Evolutionary conservation across 495 filamentous ascomycete genomes (phyloP), one percentile per base, ranked within the genome.

Genomic region (Penicillium fimorum): DNA sequence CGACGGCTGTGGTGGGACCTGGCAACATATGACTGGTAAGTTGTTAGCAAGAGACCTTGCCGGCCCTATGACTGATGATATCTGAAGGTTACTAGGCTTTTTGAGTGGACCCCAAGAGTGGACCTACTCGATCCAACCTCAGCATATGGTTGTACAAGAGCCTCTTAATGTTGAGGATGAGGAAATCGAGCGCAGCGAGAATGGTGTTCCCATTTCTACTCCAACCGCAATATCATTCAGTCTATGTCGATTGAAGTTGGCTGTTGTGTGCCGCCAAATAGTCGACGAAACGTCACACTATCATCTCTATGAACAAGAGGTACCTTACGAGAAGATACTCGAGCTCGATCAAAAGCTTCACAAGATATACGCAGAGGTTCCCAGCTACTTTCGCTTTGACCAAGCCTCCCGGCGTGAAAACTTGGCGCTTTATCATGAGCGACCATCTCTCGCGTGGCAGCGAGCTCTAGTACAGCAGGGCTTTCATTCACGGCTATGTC

Each of bases 1-100:
- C 58, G 74, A n/a, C 60, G 74, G 3, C 53, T 81, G 3, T 79
- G 75, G 68, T 82, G 79, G 79, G 72, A 80, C 54, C 52, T 80
- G 11, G 67, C 64, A 11, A 60, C 73, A 3, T 73, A 69, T 43
- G 79, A 80, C 54, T 82, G 79, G 79, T 78, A 66, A 33, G 62
- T 58, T 24, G 9, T 10, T 37, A 17, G 8, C 1, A 17, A 27
- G 38, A 24, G 22, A 40, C 54, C 53, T 47, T 33, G 48, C 10
- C 47, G 63, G 3, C 55, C 29, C 58, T 13, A 40, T 58, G n/a
- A 55, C 51, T 62, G 17, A 60, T 18, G 2, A 17, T 42, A 11
- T 9, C 4, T 17, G n/a, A 27, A 76, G 74, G 74, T 47, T 75
- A 2, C 35, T 75, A 8, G 59, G 64, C 0, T 75, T 70, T 45